These are phyloP conservation scores for Salmacisia buchloeana DNA, from an alignment of 1,284 basidiomycete genomes.

Conservation along the genomic window DNA sequence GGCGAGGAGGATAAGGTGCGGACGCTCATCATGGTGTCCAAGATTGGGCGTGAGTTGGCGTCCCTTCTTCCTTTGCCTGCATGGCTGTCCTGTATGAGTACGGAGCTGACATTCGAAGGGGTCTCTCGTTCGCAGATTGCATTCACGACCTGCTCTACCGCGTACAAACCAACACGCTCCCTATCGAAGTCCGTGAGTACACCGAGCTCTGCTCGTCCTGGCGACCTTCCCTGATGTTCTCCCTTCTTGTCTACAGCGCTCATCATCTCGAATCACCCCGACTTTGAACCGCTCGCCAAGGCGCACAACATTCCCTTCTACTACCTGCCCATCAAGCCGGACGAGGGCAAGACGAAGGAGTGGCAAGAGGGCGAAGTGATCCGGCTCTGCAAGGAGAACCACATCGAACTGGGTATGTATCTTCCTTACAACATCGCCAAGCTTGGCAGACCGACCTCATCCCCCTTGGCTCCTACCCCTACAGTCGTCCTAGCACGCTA, in stretches of 20 bases:
- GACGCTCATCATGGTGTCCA: slow-evolving; percentile 47
- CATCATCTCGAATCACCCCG: slow-evolving; percentile 47
- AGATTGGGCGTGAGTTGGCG: slow-evolving; percentile 34
- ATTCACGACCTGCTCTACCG: slow-evolving; percentile 48
- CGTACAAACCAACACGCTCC: slow-evolving; percentile 31
- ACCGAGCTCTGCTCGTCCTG: neutral
- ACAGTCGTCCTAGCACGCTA: slow-evolving; percentile 44
- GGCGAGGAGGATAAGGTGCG: slow-evolving; percentile 38
- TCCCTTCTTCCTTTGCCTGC: neutral
- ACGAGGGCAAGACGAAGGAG: slow-evolving; percentile 42
- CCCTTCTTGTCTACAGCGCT: slow-evolving; percentile 16
- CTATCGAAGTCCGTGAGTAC: slow-evolving; percentile 26
- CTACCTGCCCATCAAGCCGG: slow-evolving; percentile 43
- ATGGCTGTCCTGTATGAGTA: neutral
- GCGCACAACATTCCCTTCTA: slow-evolving; percentile 47
- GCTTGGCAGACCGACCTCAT: neutral
- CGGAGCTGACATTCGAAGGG: neutral
- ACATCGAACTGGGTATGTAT: slow-evolving; percentile 31
- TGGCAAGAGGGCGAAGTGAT: slow-evolving; percentile 47
- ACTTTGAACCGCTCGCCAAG: slow-evolving; percentile 36
- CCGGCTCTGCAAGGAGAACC: slow-evolving; percentile 36
- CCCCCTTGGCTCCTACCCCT: neutral
- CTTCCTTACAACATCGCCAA: neutral
- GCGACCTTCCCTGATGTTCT: slow-evolving; percentile 10
- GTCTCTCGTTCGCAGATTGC: slow-evolving; percentile 24